These are phyloP conservation scores for Fusarium ramigenum DNA, from an alignment of 2,329 filamentous ascomycete genomes.

Conservation along the genomic window DNA sequence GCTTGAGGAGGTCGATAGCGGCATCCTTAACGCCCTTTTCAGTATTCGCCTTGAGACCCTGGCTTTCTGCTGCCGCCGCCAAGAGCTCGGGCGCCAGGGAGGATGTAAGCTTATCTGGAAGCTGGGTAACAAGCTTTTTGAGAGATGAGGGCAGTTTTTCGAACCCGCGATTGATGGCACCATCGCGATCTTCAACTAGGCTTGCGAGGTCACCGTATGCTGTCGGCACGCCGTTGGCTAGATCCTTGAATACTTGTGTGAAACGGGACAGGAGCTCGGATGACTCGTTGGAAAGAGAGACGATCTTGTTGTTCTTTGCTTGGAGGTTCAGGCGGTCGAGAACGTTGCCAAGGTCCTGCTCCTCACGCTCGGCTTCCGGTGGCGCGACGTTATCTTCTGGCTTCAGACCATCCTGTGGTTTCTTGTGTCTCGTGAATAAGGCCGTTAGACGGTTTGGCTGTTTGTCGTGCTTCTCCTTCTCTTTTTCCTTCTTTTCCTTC, in stretches of 20 bases:
- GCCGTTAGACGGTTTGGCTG: conserved; percentile 49
- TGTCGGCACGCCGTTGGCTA: conserved; percentile 91
- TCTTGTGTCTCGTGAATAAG: conserved; percentile 51
- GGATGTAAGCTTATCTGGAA: conserved; percentile 83
- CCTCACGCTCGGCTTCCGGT: conserved; percentile 59
- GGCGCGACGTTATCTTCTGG: conserved; percentile 53
- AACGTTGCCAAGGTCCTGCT: conserved; percentile 79
- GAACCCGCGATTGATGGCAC: conserved; percentile 66
- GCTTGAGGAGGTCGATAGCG: conserved; percentile 73
- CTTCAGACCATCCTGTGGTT: conserved; percentile 50
- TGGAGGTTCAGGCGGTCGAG: conserved; percentile 87
- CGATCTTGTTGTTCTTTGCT: conserved; percentile 84
- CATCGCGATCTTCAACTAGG: conserved; percentile 69
- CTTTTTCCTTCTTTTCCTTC: conserved; percentile 48
- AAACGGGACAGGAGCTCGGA: conserved; percentile 84
- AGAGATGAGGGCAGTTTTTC: conserved; percentile 79
- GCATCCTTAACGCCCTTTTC: conserved; percentile 67
- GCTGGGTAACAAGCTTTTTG: conserved; percentile 84
- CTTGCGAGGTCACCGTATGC: conserved; percentile 86
- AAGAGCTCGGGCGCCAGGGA: conserved; percentile 83
- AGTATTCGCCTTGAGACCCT: conserved; percentile 67
- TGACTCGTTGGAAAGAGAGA: conserved; percentile 85
- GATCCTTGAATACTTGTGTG: conserved; percentile 89
- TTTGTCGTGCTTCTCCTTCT: conserved; percentile 47
- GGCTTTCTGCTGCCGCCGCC: conserved; percentile 80